Percentiles rank a stretch among this genome's conserved stretches.
These are phyloP conservation scores for Amborella trichopoda DNA, from an alignment of 164 flowering plant species.

Conservation along the genomic window DNA sequence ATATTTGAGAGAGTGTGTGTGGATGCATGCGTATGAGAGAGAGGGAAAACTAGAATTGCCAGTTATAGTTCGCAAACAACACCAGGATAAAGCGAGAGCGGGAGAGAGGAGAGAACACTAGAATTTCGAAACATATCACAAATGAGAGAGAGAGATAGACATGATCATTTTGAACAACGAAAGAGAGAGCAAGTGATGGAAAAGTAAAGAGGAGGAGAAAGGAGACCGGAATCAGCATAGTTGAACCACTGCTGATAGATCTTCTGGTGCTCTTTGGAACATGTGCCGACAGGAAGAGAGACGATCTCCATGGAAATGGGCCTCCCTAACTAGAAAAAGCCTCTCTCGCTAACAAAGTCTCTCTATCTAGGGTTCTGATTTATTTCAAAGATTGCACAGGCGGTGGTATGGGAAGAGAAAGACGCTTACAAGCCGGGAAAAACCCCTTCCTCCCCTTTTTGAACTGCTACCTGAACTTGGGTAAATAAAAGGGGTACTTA, in stretches of 20 bases:
- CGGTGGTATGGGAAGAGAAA: too few species aligned
- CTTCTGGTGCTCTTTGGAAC: conserved; percentile 74
- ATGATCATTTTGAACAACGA: background rate
- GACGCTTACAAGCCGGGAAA: too few species aligned
- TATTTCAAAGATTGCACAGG: too few species aligned
- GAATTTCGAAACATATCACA: too few species aligned
- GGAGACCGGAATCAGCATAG: conserved; percentile 70
- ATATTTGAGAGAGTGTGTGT: background rate
- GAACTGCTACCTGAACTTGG: too few species aligned
- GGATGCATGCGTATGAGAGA: background rate
- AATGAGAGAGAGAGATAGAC: background rate
- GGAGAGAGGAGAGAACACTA: too few species aligned
- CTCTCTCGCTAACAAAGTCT: conserved; percentile 2
- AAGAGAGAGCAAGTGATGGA: background rate
- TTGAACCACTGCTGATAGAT: conserved; percentile 82
- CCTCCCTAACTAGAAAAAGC: too few species aligned
- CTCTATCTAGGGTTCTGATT: too few species aligned
- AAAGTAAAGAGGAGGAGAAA: background rate
- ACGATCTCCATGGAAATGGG: conserved; percentile 67
- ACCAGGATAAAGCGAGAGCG: too few species aligned
- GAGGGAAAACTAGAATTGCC: background rate
- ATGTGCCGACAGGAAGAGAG: conserved; percentile 38
- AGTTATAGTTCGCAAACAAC: background rate
- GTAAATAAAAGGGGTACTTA: too few species aligned
- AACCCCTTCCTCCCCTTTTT: too few species aligned